phyloP scores from a whole-genome alignment of 2,329 filamentous ascomycete genomes.

The Mariannaea elegans region DNA sequence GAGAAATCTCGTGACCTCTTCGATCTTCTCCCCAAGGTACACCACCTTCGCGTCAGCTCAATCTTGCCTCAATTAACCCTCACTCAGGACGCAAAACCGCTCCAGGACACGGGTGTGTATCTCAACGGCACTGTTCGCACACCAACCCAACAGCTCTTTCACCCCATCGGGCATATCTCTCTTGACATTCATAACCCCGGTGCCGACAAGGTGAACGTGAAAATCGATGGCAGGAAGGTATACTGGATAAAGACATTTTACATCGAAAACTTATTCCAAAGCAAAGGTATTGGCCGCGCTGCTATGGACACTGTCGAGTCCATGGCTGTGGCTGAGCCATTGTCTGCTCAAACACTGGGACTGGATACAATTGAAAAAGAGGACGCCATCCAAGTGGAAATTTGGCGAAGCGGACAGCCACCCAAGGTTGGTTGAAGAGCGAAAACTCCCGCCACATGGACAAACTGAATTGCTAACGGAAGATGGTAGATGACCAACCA shows the following conservation, averaged over 20 bases:
- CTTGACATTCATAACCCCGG: conserved; percentile 32
- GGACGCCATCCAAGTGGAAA: conserved; percentile 18
- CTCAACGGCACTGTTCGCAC: conserved; percentile 27
- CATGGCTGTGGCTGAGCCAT: conserved; percentile 37
- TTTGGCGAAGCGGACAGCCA: conserved; percentile 1
- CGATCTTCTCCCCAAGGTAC: conserved; percentile 25
- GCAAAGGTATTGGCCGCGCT: conserved; percentile 38
- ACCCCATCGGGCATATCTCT: conserved; percentile 39
- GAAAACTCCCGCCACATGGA: too few relatives aligned
- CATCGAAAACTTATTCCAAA: conserved; percentile 36
- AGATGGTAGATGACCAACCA: conserved; percentile 37
- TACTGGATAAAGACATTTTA: conserved; percentile 46
- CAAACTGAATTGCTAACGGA: fast-evolving
- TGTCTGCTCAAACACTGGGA: conserved; percentile 36
- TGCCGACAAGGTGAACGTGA: conserved; percentile 13
- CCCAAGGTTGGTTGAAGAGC: conserved; percentile 22
- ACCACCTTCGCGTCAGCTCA: fast-evolving
- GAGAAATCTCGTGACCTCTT: conserved; percentile 24
- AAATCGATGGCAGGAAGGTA: conserved; percentile 29
- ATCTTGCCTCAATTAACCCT: fast-evolving
- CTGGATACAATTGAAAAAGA: conserved; percentile 41
- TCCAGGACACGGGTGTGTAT: conserved; percentile 29
- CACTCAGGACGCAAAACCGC: conserved; percentile 19
- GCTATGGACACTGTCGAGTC: conserved; percentile 42
- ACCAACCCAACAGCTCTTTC: conserved; percentile 23